These are phyloP conservation scores for Flaveria robusta DNA, from an alignment of 129 eudicot species.

Conservation along the genomic window DNA sequence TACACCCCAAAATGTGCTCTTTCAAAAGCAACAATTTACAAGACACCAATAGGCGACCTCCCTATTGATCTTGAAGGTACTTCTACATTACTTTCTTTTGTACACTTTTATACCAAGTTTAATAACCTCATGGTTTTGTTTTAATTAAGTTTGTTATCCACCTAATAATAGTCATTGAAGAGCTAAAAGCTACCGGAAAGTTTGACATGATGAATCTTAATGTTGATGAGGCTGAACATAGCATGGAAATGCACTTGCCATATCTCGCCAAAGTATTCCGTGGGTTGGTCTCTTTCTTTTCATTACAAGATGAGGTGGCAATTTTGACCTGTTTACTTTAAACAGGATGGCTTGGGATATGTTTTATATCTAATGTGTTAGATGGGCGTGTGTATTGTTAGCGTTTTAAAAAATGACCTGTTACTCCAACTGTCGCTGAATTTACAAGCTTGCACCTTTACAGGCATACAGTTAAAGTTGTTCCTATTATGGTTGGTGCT, in stretches of 20 bases:
- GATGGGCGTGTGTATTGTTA: no score
- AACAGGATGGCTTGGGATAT: not conserved
- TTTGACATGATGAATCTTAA: conserved; percentile 88
- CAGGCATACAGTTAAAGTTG: conserved; percentile 77
- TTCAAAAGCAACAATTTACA: conserved; percentile 77
- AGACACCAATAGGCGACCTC: conserved; percentile 89
- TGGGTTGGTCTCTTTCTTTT: conserved; percentile 48
- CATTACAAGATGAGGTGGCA: not conserved
- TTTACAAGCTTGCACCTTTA: not conserved
- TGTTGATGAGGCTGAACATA: conserved; percentile 95
- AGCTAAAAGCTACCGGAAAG: conserved; percentile 83
- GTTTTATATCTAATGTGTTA: not conserved
- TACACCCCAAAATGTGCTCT: conserved; percentile 91
- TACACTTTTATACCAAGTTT: not conserved
- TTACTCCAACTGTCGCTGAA: no score
- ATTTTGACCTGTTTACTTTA: not conserved
- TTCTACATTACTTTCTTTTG: not conserved
- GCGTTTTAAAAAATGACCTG: no score
- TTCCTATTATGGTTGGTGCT: conserved; percentile 96
- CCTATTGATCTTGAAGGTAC: conserved; percentile 93
- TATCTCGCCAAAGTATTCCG: conserved; percentile 89
- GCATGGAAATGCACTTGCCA: conserved; percentile 99
- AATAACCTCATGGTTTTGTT: not conserved
- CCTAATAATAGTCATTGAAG: conserved; percentile 57
- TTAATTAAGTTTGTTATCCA: not conserved